phyloP scores from a whole-genome alignment of 2,329 filamentous ascomycete genomes.

The Arthrobotrys sphaeroides region DNA sequence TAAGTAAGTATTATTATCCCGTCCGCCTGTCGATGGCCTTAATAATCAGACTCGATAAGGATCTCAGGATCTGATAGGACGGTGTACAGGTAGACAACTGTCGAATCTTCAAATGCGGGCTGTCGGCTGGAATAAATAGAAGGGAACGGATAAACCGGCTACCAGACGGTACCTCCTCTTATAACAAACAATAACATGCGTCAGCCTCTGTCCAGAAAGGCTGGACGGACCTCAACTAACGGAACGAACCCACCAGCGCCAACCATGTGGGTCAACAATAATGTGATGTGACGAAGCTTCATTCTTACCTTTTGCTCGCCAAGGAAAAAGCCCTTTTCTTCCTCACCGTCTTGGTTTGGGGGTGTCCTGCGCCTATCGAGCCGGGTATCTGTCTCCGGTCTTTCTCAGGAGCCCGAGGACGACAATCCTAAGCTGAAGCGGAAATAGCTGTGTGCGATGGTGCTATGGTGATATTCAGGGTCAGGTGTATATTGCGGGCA shows the following conservation, averaged over 20 bases:
- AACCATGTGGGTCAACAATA: constrained; percentile 34
- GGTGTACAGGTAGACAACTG: too few species aligned
- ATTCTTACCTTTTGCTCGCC: constrained; percentile 29
- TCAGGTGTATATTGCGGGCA: constrained; percentile 34
- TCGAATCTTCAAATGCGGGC: not conserved
- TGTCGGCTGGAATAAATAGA: constrained; percentile 11
- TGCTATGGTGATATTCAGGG: constrained; percentile 1
- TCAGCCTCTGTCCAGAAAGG: constrained; percentile 30
- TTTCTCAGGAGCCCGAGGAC: constrained; percentile 11
- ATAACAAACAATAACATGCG: constrained; percentile 42
- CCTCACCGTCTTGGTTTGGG: constrained; percentile 19
- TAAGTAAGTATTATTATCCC: not conserved
- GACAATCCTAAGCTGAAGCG: constrained; percentile 17
- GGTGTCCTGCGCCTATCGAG: constrained; percentile 1
- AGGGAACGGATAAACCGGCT: constrained; percentile 13
- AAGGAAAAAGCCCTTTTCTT: constrained; percentile 6
- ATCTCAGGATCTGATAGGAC: not conserved
- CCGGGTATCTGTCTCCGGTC: not conserved
- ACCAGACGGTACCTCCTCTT: not conserved
- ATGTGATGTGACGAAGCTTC: constrained; percentile 42
- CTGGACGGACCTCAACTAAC: not conserved
- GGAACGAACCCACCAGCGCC: not conserved
- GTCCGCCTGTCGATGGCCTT: not conserved
- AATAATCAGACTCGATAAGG: not conserved
- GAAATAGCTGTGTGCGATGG: constrained; percentile 5